Evolutionary conservation across 495 filamentous ascomycete species (phyloP), one percentile per base, ranked within the genome.

Genomic region (Penicillium herquei): DNA sequence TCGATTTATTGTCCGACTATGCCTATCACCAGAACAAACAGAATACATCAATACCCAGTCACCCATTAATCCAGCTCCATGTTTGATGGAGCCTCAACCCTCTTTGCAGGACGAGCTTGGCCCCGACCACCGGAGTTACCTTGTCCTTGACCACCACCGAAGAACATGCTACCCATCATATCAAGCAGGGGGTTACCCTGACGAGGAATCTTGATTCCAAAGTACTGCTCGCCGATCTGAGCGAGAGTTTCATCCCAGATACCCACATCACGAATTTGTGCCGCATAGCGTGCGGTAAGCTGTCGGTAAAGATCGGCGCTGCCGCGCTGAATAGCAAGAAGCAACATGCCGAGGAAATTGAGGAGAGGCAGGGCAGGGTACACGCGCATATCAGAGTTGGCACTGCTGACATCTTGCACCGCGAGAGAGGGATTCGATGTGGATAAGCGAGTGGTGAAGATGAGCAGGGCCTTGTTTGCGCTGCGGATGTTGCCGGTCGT

Each of bases 121-220:
- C 70, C 59, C 66, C 54, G 74, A 64, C 66, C 70, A 71, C 59
- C 79, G 64, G 57, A 69, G 21, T 75, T 81, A 30, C 62, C 67
- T 49, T 73, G 71, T 21, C 74, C 84, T 49, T 55, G 52, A 35
- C 56, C 61, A 39, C 91, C 91, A 7, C 91, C 91, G 7, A 91
- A 91, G 68, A 97, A 86, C 81, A 99, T 84, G 57, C 83, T 89
- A 3, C 92, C 89, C 92, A 98, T 96, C 91, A 99, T 98, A 63
- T 98, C 95, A 63, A 98, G 80, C 61, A 98, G 68, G 7, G 91
- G 92, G 66, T 96, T 97, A 40, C 86, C 86, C 73, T 93, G 89
- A 47, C 87, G 79, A 31, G 90, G 92, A 57, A 92, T 84, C 78
- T 87, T 87, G 65, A 99, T 96, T n/a, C 83, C 86, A 70, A 98